Evolutionary conservation across 208 protist species (phyloP).

Genomic region (Leishmania martiniquensis): DNA sequence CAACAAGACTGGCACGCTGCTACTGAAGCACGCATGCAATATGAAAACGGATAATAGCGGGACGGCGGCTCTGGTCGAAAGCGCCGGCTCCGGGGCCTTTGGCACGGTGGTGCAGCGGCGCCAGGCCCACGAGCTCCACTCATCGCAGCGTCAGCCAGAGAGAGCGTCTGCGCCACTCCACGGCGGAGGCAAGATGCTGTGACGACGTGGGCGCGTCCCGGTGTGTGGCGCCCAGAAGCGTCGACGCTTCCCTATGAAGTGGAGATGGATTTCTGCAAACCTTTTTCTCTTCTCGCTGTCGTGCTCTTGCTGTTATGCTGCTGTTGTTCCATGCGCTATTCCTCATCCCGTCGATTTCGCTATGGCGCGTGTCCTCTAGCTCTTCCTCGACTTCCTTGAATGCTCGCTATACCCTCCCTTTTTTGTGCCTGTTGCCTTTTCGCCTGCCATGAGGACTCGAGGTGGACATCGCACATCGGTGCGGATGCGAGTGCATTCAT

Average conservation of each 20-base stretch:
- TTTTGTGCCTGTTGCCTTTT: background rate
- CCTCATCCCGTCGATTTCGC: background rate
- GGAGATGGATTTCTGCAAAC: background rate
- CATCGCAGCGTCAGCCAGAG: constrained; percentile 6
- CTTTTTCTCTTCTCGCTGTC: background rate
- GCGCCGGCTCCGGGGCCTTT: constrained; percentile 78
- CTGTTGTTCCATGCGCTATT: background rate
- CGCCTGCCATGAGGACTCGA: background rate
- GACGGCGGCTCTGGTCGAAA: constrained; percentile 69
- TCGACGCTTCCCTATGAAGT: background rate
- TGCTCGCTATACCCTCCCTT: background rate
- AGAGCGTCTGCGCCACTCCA: background rate
- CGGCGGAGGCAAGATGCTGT: background rate
- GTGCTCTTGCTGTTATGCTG: background rate
- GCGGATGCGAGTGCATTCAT: background rate
- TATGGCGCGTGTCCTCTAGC: background rate
- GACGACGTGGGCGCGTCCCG: background rate
- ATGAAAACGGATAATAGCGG: constrained; percentile 80
- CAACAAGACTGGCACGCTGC: constrained; percentile 80
- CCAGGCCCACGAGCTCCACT: constrained; percentile 38
- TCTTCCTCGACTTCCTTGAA: background rate
- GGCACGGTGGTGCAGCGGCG: constrained; percentile 70
- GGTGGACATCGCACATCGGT: background rate
- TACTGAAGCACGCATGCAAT: constrained; percentile 90
- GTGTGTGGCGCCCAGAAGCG: background rate